Conservation (phyloP, 805 yeast species). For the Lipomyces spencermartinsiae region DNA sequence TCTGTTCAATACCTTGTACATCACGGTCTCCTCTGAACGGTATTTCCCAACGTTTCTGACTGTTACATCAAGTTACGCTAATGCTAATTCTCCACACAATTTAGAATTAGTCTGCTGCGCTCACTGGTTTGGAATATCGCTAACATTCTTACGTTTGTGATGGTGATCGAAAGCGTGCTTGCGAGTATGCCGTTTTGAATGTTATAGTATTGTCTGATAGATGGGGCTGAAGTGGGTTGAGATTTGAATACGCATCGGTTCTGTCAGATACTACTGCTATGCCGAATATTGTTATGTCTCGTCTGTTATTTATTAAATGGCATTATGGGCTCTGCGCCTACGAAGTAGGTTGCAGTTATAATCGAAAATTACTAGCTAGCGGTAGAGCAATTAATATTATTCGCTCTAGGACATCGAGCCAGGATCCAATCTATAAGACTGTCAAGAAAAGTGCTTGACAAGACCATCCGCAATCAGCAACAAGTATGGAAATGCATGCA, state of each 20-base stretch:
- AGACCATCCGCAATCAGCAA: neutral
- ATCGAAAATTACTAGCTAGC: neutral
- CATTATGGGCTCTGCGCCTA: constrained; percentile 1
- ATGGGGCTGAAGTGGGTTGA: neutral
- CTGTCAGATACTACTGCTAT: neutral
- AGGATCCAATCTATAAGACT: neutral
- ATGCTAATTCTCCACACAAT: neutral
- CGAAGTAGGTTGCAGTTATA: neutral
- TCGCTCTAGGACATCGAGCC: neutral
- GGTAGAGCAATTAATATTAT: neutral
- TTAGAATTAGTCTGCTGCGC: constrained; percentile 23
- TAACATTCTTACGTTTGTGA: constrained; percentile 26
- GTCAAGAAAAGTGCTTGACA: neutral
- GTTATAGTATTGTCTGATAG: neutral
- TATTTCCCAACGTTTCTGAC: neutral
- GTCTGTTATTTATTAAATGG: neutral
- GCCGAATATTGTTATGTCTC: neutral
- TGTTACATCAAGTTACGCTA: neutral
- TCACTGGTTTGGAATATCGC: constrained; percentile 33
- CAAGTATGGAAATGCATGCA: neutral
- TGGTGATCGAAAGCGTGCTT: constrained; percentile 29
- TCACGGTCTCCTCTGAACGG: constrained; percentile 26
- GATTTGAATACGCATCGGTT: neutral
- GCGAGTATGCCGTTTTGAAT: constrained; percentile 7
- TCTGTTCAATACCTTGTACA: constrained; percentile 21